Conservation (phyloP, 31 red algal genomes). For the Odonthalia washingtoniensis region DNA sequence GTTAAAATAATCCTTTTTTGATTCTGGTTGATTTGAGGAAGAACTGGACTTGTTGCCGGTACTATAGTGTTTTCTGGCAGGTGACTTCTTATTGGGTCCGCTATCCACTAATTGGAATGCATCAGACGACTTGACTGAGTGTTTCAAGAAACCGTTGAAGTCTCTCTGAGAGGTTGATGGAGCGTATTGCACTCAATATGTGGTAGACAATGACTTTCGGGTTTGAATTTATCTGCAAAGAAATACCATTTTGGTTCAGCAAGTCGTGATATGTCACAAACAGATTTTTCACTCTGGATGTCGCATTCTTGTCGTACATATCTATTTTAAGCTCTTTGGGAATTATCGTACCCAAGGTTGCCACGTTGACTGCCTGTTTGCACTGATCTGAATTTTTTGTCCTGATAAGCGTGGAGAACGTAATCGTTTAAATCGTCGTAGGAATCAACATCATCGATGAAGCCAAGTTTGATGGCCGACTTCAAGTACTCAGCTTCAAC, state of each 20-base stretch:
- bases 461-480: too few species aligned
- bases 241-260: neutral
- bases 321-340: neutral
- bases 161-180: neutral
- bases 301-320: neutral
- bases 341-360: too few species aligned
- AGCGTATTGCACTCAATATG: neutral
- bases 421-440: too few species aligned
- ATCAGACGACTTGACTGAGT: neutral
- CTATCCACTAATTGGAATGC: neutral
- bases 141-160: neutral
- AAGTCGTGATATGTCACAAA: neutral
- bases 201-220: neutral
- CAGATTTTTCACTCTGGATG: neutral
- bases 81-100: neutral
- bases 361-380: too few species aligned
- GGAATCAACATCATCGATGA: too few species aligned
- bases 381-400: too few species aligned
- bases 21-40: neutral
- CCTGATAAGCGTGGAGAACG: too few species aligned
- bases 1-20: too few species aligned
- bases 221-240: neutral
- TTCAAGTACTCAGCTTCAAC: too few species aligned
- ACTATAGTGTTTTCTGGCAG: neutral
- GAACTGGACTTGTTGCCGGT: constrained; percentile 1